Conservation (phyloP, 148 eudicot species). For the Oxyria digyna region DNA sequence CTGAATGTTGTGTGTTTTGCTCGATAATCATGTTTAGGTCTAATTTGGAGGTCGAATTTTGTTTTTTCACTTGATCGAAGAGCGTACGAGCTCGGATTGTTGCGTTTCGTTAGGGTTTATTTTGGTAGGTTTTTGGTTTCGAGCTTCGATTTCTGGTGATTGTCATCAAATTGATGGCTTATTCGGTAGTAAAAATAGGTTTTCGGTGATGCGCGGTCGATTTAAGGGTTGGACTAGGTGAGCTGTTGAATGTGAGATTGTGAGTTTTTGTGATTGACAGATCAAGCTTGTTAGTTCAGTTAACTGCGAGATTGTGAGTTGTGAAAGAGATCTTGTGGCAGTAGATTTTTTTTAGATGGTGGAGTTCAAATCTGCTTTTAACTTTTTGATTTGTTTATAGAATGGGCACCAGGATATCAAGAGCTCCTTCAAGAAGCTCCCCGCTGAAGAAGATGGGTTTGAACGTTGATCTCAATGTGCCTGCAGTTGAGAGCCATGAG, state of each 20-base stretch:
- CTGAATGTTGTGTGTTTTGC: neutral
- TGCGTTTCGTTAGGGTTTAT: neutral
- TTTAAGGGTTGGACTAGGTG: neutral
- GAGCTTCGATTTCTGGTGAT: neutral
- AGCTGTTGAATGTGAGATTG: neutral
- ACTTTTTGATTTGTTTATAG: conserved; percentile 10
- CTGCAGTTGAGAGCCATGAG: conserved; percentile 15
- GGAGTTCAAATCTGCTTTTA: neutral
- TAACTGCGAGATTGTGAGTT: neutral
- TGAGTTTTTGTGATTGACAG: neutral
- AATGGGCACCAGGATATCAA: conserved; percentile 40
- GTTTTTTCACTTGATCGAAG: neutral
- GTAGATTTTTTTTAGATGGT: neutral
- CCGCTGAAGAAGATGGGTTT: conserved; percentile 30
- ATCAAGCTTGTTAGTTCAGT: neutral
- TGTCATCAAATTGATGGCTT: neutral
- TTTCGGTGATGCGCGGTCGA: neutral
- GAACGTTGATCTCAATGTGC: conserved; percentile 66
- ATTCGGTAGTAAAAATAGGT: neutral
- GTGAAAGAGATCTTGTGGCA: neutral
- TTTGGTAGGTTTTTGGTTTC: neutral
- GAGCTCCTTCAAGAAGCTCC: conserved; percentile 21
- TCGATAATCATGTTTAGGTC: neutral
- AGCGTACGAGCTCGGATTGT: neutral
- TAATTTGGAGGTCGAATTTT: neutral